These are phyloP conservation scores for Globisporangium mamillatum DNA, from an alignment of 352 stramenopile genomes.

Conservation along the genomic window DNA sequence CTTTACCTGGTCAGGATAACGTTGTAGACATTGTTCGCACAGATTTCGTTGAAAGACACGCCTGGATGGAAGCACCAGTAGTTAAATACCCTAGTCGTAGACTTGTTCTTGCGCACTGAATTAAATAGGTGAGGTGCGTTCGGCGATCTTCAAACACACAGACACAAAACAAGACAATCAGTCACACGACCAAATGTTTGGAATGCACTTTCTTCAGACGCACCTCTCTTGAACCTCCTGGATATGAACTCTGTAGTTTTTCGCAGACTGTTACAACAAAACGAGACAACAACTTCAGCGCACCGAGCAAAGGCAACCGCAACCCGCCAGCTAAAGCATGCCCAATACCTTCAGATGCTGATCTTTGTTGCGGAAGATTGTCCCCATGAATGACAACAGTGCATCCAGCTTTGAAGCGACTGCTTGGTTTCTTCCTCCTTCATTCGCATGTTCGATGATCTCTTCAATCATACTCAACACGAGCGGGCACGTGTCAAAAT, in stretches of 20 bases:
- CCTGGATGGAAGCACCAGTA: constrained; percentile 99
- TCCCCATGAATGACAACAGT: constrained; percentile 81
- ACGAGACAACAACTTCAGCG: background rate
- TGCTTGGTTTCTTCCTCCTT: constrained; percentile 60
- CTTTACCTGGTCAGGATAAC: constrained; percentile 79
- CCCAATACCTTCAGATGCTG: constrained; percentile 55
- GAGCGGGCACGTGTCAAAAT: constrained; percentile 85
- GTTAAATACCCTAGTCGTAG: constrained; percentile 87
- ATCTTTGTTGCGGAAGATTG: constrained; percentile 84
- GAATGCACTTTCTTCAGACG: background rate
- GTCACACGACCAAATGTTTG: no score
- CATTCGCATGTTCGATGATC: constrained; percentile 81
- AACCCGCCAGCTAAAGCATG: background rate
- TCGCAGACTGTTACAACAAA: constrained; percentile 38
- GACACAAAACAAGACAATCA: constrained; percentile 31
- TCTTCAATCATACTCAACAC: constrained; percentile 88
- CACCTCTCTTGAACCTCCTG: constrained; percentile 85
- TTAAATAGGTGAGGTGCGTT: constrained; percentile 54
- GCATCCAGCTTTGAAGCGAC: constrained; percentile 76
- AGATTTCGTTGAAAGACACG: constrained; percentile 95
- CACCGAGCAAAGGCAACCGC: background rate
- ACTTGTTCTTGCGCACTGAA: constrained; percentile 44
- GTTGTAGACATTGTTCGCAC: constrained; percentile 88
- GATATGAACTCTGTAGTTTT: constrained; percentile 87
- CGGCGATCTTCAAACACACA: constrained; percentile 17